Percentiles rank a stretch among this genome's conserved stretches.
phyloP scores from a whole-genome alignment of 495 filamentous ascomycete genomes.

The Bathelium albidoporum region DNA sequence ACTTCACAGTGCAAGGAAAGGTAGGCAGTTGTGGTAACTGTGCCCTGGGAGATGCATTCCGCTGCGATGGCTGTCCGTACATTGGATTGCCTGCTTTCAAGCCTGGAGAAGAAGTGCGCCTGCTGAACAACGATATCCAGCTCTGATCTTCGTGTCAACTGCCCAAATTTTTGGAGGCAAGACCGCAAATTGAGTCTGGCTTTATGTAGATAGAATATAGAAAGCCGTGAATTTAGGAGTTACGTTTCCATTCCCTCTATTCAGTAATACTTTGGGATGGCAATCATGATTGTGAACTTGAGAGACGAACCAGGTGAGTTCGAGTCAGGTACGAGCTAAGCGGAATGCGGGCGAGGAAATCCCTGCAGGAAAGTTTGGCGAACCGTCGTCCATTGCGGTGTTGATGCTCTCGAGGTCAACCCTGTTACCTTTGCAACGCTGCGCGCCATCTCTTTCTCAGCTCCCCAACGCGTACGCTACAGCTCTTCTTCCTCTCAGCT shows the following conservation, averaged over 20 bases:
- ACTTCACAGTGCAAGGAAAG: constrained; percentile 94
- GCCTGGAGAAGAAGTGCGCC: constrained; percentile 82
- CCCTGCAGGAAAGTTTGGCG: constrained; percentile 5
- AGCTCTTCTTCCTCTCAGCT: not conserved
- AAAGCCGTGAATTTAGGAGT: too few species aligned
- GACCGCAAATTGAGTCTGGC: not conserved
- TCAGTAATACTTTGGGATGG: too few species aligned
- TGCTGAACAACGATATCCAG: constrained; percentile 80
- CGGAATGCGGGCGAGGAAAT: not conserved
- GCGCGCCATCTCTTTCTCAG: not conserved
- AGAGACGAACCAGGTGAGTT: not conserved
- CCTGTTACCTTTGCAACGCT: not conserved
- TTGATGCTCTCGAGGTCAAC: not conserved
- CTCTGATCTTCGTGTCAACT: constrained; percentile 38
- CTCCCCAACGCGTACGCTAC: not conserved
- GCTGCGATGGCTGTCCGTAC: constrained; percentile 79
- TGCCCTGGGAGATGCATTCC: constrained; percentile 80
- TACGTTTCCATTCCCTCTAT: too few species aligned
- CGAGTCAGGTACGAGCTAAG: not conserved
- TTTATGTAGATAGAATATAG: not conserved
- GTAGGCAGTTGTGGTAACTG: constrained; percentile 89
- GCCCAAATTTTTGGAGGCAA: not conserved
- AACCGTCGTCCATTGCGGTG: not conserved
- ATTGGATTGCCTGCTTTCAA: constrained; percentile 92
- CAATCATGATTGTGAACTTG: not conserved